A percentile compares a stretch with the other conserved stretches of the same genome.
phyloP scores from a whole-genome alignment of 768 basidiomycete species.

The Chalciporus pseudorubinellus region DNA sequence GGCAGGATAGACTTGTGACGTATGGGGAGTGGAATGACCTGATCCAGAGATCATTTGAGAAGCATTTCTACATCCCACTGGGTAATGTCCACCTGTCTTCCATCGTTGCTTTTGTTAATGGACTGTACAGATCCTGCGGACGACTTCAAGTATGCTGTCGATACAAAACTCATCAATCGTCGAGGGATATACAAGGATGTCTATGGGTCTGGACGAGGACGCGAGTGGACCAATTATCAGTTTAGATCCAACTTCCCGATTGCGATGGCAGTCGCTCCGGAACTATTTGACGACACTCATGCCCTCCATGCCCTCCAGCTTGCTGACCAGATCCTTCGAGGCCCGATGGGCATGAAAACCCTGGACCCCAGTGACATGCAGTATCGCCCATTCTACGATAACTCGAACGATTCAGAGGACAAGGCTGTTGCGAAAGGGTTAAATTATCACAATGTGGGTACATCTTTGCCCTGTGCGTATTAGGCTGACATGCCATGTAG shows the following conservation, averaged over 20 bases:
- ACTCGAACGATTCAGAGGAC: conserved; percentile 89
- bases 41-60: conserved; percentile 85
- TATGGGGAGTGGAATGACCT: conserved; percentile 90
- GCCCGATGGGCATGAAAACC: conserved; percentile 95
- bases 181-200: conserved; percentile 99
- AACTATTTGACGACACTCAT: conserved; percentile 80
- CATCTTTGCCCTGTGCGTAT: not conserved
- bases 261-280: conserved; percentile 96
- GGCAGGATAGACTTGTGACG: conserved; percentile 65
- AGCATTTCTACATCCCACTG: conserved; percentile 83
- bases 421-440: conserved; percentile 83
- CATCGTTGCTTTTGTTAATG: conserved; percentile 1
- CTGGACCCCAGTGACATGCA: conserved; percentile 84
- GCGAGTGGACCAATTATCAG: conserved; percentile 98
- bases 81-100: conserved; percentile 39
- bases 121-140: conserved; percentile 56
- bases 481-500: conserved; percentile 36
- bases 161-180: conserved; percentile 72
- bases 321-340: conserved; percentile 79
- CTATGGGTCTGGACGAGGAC: conserved; percentile 78
- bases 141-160: conserved; percentile 68
- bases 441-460: conserved; percentile 86
- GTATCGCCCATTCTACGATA: conserved; percentile 91
- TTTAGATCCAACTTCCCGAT: conserved; percentile 91
- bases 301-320: conserved; percentile 77